A percentile compares a stretch with the other conserved stretches of the same genome.
Conservation (phyloP, 768 basidiomycete genomes). For the Cyclocybe cylindracea region DNA sequence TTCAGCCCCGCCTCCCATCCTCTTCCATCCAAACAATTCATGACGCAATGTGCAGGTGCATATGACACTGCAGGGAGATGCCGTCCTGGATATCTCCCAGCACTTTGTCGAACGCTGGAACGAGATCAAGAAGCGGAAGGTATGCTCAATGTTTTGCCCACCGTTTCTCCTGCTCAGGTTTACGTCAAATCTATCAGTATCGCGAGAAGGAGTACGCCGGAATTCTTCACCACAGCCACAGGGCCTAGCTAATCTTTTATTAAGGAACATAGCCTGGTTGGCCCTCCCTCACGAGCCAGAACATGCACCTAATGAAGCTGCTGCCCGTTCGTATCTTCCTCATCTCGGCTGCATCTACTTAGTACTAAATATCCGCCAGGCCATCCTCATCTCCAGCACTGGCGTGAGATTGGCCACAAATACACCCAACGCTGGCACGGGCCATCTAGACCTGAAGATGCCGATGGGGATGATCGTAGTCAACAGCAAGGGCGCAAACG, state of each 20-base stretch:
- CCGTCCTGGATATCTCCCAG: slow-evolving; percentile 88
- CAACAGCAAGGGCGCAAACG: slow-evolving; percentile 32
- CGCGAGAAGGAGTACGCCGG: slow-evolving; percentile 47
- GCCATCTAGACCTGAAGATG: not conserved
- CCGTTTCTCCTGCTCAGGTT: not conserved
- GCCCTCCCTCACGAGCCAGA: slow-evolving; percentile 76
- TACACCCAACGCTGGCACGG: slow-evolving; percentile 72
- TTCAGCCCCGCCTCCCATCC: not conserved
- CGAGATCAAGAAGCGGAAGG: slow-evolving; percentile 82
- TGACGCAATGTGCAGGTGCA: slow-evolving; percentile 53
- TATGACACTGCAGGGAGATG: slow-evolving; percentile 80
- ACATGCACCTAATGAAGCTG: slow-evolving; percentile 64
- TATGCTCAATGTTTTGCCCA: slow-evolving; percentile 16
- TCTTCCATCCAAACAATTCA: not conserved
- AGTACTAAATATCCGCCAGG: slow-evolving; percentile 23
- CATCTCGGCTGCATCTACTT: not conserved
- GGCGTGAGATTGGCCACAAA: slow-evolving; percentile 53
- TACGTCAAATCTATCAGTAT: slow-evolving; percentile 29
- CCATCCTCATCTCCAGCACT: slow-evolving; percentile 71
- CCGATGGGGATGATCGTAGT: not conserved
- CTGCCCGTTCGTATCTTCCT: slow-evolving; percentile 44
- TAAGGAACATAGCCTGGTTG: slow-evolving; percentile 63
- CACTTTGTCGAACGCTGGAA: slow-evolving; percentile 95
- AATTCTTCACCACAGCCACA: not conserved
- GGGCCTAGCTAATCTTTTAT: not conserved